phyloP scores from a whole-genome alignment of 2,329 filamentous ascomycete species.

The Macroventuria anomochaeta region DNA sequence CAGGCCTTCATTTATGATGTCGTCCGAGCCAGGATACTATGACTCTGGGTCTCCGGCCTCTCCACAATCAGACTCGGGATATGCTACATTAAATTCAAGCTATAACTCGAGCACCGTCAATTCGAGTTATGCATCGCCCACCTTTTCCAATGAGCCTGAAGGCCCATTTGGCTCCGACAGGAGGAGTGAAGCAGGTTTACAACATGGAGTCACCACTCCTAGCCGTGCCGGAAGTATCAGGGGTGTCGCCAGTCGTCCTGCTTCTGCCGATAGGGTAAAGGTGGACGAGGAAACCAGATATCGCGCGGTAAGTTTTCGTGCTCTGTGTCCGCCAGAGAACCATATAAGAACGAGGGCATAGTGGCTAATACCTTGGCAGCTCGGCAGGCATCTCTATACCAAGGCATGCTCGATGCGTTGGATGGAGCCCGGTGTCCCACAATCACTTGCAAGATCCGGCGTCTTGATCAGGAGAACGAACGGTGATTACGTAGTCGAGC shows the following conservation, averaged over 20 bases:
- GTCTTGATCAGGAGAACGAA: slow-evolving; percentile 72
- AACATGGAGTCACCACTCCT: neutral
- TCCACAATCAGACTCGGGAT: neutral
- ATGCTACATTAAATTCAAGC: too few relatives aligned
- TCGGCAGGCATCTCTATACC: slow-evolving; percentile 37
- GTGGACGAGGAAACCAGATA: neutral
- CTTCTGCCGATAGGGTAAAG: neutral
- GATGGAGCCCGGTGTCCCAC: slow-evolving; percentile 24
- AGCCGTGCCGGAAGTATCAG: neutral
- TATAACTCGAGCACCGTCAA: neutral
- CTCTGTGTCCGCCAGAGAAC: neutral
- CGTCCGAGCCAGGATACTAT: too few relatives aligned
- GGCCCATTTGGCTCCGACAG: neutral
- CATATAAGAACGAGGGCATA: too few relatives aligned
- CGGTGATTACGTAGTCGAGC: slow-evolving; percentile 69
- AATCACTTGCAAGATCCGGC: slow-evolving; percentile 57
- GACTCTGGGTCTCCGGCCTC: neutral
- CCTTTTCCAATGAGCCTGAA: neutral
- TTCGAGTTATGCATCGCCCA: neutral
- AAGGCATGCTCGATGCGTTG: slow-evolving; percentile 34
- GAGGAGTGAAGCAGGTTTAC: neutral
- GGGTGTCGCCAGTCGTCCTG: neutral
- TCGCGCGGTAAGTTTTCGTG: neutral
- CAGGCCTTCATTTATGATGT: too few relatives aligned
- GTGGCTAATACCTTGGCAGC: slow-evolving; percentile 21